phyloP scores from a whole-genome alignment of 768 basidiomycete genomes.

The Cyclocybe aegerita region DNA sequence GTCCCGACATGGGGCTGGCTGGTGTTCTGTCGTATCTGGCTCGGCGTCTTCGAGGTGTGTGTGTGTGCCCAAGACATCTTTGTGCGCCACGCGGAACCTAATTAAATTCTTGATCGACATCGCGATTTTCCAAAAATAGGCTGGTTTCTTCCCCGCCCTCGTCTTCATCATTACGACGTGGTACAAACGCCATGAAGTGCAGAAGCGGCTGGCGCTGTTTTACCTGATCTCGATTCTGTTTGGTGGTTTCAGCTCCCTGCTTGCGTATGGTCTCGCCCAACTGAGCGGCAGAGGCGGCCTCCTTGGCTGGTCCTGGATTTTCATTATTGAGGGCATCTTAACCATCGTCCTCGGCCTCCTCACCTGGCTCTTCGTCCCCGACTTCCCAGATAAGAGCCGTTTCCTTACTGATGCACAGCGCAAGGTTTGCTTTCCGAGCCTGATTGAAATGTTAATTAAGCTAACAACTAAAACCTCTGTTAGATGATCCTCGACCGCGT shows the following conservation, averaged over 20 bases:
- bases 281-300: conserved; percentile 26
- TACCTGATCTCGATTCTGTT: conserved; percentile 30
- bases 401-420: conserved; percentile 37
- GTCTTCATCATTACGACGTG: conserved; percentile 42
- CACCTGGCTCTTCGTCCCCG: conserved; percentile 29
- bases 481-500: conserved; percentile 33
- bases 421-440: conserved; percentile 16
- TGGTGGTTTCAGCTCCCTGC: conserved; percentile 31
- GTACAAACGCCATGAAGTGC: conserved; percentile 43
- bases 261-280: conserved; percentile 29
- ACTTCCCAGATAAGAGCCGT: conserved; percentile 33
- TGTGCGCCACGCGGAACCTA: not conserved
- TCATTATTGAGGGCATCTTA: conserved; percentile 31
- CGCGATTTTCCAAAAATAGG: conserved; percentile 15
- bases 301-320: conserved; percentile 37
- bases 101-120: no score
- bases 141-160: conserved; percentile 41
- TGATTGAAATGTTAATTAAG: not conserved
- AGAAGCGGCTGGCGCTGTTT: conserved; percentile 35
- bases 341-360: conserved; percentile 30
- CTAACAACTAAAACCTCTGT: not conserved
- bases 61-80: not conserved
- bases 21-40: conserved; percentile 21
- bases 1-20: conserved; percentile 26
- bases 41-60: conserved; percentile 27